phyloP scores from a whole-genome alignment of 192 early-diverging fungal species.

The Rhizoclosmatium sp. region DNA sequence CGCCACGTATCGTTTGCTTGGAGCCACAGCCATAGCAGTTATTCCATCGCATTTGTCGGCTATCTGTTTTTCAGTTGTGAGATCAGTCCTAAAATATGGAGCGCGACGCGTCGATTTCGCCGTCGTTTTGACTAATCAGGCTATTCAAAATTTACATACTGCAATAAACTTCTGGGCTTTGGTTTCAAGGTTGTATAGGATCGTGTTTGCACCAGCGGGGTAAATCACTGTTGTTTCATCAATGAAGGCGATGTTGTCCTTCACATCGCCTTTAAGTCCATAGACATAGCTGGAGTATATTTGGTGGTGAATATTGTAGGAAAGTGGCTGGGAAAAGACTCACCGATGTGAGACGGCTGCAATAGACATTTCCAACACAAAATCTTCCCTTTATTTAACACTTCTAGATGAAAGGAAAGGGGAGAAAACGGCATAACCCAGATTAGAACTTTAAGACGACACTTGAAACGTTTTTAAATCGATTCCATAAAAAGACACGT shows the following conservation, averaged over 20 bases:
- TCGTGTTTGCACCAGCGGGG: conserved; percentile 64
- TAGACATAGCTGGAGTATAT: conserved; percentile 58
- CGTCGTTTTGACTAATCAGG: not conserved
- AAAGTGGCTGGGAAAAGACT: not conserved
- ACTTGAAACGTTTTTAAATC: not conserved
- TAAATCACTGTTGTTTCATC: conserved; percentile 69
- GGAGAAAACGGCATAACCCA: too few relatives aligned
- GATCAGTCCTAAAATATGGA: not conserved
- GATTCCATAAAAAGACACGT: too few relatives aligned
- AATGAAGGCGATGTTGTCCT: conserved; percentile 53
- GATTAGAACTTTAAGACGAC: too few relatives aligned
- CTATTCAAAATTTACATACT: conserved; percentile 12
- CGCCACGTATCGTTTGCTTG: conserved; percentile 62
- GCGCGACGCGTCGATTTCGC: not conserved
- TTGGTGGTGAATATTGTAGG: not conserved
- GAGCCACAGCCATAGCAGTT: conserved; percentile 54
- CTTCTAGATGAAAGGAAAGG: too few relatives aligned
- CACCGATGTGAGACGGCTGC: conserved; percentile 64
- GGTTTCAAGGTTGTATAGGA: conserved; percentile 65
- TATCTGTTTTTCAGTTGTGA: not conserved
- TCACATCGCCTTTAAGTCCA: conserved; percentile 60
- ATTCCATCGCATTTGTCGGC: conserved; percentile 63
- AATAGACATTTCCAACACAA: conserved; percentile 47
- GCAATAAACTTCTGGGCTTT: conserved; percentile 66
- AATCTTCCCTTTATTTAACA: too few relatives aligned